Base-by-base conservation (phyloP, 306 rosid genomes). In the Quercus rubra region DNA sequence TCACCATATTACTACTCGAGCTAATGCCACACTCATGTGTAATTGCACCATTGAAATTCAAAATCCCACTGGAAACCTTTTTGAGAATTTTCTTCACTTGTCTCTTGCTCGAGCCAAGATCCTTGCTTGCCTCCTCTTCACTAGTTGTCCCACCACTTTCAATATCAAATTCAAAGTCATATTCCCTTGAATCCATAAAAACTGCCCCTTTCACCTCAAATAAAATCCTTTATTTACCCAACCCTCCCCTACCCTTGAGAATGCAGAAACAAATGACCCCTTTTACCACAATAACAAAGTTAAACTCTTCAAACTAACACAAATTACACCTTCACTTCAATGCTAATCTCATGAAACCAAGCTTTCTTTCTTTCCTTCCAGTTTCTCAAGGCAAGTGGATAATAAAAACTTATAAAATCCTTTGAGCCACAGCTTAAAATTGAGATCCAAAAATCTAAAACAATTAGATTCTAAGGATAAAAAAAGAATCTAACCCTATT, bases 41-140 rank as follows among this genome's bases (percentile, higher is more conserved):
- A 70, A 77, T 72, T 28, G 86, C 74, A 18, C 80, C 90, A 87
- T 90, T 92, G 30, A 67, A 67, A 82, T 71, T 74, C 52, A 76
- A 63, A 87, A 88, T 13, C 74, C 87, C 84, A 38, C 84, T 86
- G 80, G 85, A 87, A 58, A 90, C 41, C 86, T 81, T 84, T 49
- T 55, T 15, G 54, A 86, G 74, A 72, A 72, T 73, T 33, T 83
- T 81, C 77, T 86, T 90, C 6, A 75, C 67, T 59, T 83, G 90
- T 75, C 28, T 73, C 33, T 89, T 88, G 64, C 81, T 57, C 4
- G 71, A 71, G 74, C 25, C 84, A 80, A 74, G 56, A 66, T 74
- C 83, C 33, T 81, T 86, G 83, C 81, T 87, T 72, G 80, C 73
- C 79, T 92, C 94, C 23, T 92, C 94, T 52, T 94, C 96, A 78